Evolutionary conservation across 1,284 basidiomycete genomes (phyloP).

Genomic region (Blastosporella zonata): DNA sequence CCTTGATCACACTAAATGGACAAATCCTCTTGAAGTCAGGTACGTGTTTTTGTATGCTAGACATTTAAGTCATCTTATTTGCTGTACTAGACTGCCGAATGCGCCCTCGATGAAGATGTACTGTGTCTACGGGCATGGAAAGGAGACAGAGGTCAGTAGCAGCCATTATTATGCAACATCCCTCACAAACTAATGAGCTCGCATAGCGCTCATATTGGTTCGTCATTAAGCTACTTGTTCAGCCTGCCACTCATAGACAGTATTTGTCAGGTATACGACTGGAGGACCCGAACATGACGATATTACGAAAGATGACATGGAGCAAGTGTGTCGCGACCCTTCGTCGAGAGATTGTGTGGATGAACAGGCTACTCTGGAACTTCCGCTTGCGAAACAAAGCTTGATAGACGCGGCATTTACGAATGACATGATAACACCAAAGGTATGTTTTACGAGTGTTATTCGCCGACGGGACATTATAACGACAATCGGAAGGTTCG

Average conservation of each 20-base stretch:
- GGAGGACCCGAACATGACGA: conserved; percentile 72
- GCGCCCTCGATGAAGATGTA: conserved; percentile 94
- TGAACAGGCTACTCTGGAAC: conserved; percentile 48
- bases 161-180: not conserved
- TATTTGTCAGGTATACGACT: conserved; percentile 59
- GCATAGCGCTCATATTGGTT: conserved; percentile 75
- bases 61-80: not conserved
- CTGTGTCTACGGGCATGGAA: conserved; percentile 95
- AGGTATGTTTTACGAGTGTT: conserved; percentile 36
- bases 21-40: conserved; percentile 92
- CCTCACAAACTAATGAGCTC: not conserved
- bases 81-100: conserved; percentile 62
- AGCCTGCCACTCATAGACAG: not conserved
- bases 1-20: conserved; percentile 80
- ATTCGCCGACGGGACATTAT: not conserved
- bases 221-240: not conserved
- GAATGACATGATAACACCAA: conserved; percentile 59
- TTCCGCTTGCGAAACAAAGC: conserved; percentile 59
- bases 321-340: conserved; percentile 34
- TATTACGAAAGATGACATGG: conserved; percentile 42
- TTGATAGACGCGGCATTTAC: conserved; percentile 87
- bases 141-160: conserved; percentile 78
- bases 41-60: conserved; percentile 27
- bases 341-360: conserved; percentile 42
- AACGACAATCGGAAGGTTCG: conserved; percentile 41